phyloP scores from a whole-genome alignment of 148 eudicot genomes.

The Fagopyrum esculentum region DNA sequence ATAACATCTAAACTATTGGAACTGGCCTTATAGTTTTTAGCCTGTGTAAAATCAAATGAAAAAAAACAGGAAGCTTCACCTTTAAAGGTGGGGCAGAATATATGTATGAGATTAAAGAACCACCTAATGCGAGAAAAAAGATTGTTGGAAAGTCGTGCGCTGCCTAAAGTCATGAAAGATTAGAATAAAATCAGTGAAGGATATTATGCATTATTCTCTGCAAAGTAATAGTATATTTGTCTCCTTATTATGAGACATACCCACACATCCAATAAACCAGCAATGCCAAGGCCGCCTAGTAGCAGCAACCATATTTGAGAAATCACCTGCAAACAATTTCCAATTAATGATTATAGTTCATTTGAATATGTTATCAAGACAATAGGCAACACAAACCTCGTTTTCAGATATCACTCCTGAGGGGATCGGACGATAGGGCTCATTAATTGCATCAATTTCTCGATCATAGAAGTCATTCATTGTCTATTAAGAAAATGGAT shows the following conservation, averaged over 20 bases:
- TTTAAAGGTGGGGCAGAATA: constrained; percentile 97
- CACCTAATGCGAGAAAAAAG: constrained; percentile 86
- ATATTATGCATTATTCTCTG: background rate
- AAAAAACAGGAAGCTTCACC: constrained; percentile 27
- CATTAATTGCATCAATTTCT: constrained; percentile 95
- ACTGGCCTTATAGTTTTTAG: background rate
- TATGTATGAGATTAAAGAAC: constrained; percentile 82
- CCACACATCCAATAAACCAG: constrained; percentile 86
- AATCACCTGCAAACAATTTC: constrained; percentile 53
- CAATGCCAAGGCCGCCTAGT: constrained; percentile 74
- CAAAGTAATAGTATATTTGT: background rate
- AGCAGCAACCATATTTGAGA: constrained; percentile 92
- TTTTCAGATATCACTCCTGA: constrained; percentile 84
- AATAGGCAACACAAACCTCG: constrained; percentile 40
- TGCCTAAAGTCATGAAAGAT: constrained; percentile 39
- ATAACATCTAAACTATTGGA: constrained; percentile 9
- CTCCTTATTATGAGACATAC: constrained; percentile 38
- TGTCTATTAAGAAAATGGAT: constrained; percentile 39
- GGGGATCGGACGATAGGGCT: constrained; percentile 98
- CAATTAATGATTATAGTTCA: background rate
- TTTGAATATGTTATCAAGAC: constrained; percentile 1
- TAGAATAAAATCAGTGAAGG: background rate
- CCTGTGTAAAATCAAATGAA: background rate
- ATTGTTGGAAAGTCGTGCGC: constrained; percentile 68
- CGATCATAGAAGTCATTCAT: constrained; percentile 97